Base-by-base conservation (phyloP, 2,329 filamentous ascomycete species). In the Tympanopsis confertula region DNA sequence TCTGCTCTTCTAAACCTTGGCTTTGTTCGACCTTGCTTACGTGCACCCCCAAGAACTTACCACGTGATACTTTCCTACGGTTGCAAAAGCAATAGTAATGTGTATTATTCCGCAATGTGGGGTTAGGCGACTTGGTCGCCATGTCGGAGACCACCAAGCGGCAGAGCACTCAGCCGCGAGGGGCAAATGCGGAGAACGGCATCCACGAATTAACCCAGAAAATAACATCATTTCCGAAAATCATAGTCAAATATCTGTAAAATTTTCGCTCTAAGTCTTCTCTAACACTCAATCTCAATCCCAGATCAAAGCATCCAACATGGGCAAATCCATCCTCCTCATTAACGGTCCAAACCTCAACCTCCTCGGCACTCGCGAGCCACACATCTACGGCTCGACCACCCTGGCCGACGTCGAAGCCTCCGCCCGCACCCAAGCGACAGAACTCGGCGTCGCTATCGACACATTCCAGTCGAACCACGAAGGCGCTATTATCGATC, bases 261-360 rank as follows among this genome's bases (percentile, higher is more conserved):
- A 48, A 19, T 5, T 38, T 10, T 22, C 41, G 42, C 17, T 48
- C 10, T 13, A 42, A 40, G 33, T 42, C 44, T 15, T 47, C 47
- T 14, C 47, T 45, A 20, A 38, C 29, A 17, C 45, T 39, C 17
- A 42, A 37, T 20, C 45, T 42, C 45, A 28, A 12, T 15, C 41
- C 14, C 41, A 35, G 18, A 10, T 13, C 18, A 36, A 39, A 10
- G 12, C 26, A 12, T 10, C 12, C 38, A 48, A 38, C 36, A 56
- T 58, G 59, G 46, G 56, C 28, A 59, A 58, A 45, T 57, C 51
- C 33, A 76, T 86, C 51, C 76, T 86, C 47, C 66, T 86, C 45
- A 76, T 87, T 63, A 86, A 86, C 57, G 82, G 83, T n/a, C 82
- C 82, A 20, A 88, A 88, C 56, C 78, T 88, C 48, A 87, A 87